These are phyloP conservation scores for Pisolithus orientalis DNA, from an alignment of 768 basidiomycete genomes.

Conservation along the genomic window DNA sequence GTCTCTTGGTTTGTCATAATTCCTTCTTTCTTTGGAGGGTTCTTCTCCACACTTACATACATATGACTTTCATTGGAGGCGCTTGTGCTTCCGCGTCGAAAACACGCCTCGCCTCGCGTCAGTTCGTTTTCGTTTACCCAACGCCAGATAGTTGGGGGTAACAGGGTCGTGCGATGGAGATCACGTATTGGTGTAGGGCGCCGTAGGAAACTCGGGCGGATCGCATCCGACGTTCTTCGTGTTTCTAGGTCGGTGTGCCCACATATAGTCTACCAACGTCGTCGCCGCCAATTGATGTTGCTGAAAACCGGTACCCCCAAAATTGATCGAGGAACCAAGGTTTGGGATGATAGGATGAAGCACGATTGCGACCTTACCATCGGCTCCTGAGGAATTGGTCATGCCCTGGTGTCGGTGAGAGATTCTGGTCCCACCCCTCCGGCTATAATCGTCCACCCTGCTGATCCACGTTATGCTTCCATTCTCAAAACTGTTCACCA, in stretches of 20 bases:
- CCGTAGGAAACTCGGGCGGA: constrained; percentile 66
- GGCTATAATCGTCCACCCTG: constrained; percentile 51
- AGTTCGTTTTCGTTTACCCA: too few relatives aligned
- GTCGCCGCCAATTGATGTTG: constrained; percentile 47
- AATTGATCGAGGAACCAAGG: constrained; percentile 62
- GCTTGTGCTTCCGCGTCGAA: too few relatives aligned
- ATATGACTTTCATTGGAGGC: too few relatives aligned
- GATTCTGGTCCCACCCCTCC: constrained; percentile 46
- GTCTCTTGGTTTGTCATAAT: too few relatives aligned
- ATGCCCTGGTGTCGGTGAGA: constrained; percentile 43
- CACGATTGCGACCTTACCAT: constrained; percentile 39
- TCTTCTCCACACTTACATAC: too few relatives aligned
- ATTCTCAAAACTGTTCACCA: constrained; percentile 34
- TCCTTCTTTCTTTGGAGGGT: too few relatives aligned
- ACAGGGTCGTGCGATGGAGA: constrained; percentile 12
- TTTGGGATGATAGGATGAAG: constrained; percentile 63
- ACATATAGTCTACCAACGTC: constrained; percentile 77
- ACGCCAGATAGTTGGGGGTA: background rate
- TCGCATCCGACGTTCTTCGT: constrained; percentile 58
- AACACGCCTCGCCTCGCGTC: too few relatives aligned
- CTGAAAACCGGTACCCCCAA: too few relatives aligned
- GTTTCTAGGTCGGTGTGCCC: constrained; percentile 59
- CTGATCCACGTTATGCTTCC: constrained; percentile 69
- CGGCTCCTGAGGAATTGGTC: constrained; percentile 63
- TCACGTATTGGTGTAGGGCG: constrained; percentile 68